Percentiles rank a stretch among this genome's conserved stretches.
Evolutionary conservation across 2,329 filamentous ascomycete genomes (phyloP).

Genomic region (Cytospora mali): DNA sequence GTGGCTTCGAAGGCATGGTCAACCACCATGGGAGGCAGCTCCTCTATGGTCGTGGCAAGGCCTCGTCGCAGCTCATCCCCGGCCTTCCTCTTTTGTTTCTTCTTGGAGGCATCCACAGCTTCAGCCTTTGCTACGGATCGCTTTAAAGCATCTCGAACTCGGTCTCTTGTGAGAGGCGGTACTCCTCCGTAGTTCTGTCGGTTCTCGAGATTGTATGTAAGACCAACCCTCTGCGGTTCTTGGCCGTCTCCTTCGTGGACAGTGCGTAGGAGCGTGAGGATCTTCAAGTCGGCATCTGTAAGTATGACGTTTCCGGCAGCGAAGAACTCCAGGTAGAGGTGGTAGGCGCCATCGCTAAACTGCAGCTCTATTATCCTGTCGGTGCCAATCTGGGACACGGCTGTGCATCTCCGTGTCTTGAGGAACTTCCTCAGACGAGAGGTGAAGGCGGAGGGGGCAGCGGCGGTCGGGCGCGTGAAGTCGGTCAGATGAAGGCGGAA

Average conservation of each 20-base stretch:
- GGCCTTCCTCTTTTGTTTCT: slow-evolving; percentile 73
- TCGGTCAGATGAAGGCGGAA: slow-evolving; percentile 94
- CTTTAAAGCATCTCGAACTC: slow-evolving; percentile 70
- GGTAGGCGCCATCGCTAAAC: slow-evolving; percentile 89
- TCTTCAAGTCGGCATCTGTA: slow-evolving; percentile 81
- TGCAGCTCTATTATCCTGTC: slow-evolving; percentile 90
- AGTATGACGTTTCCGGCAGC: slow-evolving; percentile 94
- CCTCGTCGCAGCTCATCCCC: slow-evolving; percentile 78
- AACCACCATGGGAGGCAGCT: slow-evolving; percentile 83
- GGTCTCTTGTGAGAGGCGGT: slow-evolving; percentile 72
- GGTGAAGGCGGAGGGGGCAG: slow-evolving; percentile 84
- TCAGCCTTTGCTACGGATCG: slow-evolving; percentile 64
- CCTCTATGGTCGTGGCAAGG: slow-evolving; percentile 80
- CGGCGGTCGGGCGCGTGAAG: slow-evolving; percentile 84
- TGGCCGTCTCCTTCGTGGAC: slow-evolving; percentile 83
- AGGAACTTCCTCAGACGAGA: slow-evolving; percentile 82
- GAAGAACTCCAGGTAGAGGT: slow-evolving; percentile 92
- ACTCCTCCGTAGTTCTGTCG: slow-evolving; percentile 82
- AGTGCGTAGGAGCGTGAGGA: slow-evolving; percentile 77
- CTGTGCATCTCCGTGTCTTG: slow-evolving; percentile 82
- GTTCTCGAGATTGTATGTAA: slow-evolving; percentile 77
- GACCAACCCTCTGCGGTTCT: slow-evolving; percentile 76
- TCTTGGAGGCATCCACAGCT: slow-evolving; percentile 50
- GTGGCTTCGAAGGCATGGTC: slow-evolving; percentile 79
- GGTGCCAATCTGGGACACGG: slow-evolving; percentile 83